Conservation (phyloP, 306 rosid species). For the Vicia faba region DNA sequence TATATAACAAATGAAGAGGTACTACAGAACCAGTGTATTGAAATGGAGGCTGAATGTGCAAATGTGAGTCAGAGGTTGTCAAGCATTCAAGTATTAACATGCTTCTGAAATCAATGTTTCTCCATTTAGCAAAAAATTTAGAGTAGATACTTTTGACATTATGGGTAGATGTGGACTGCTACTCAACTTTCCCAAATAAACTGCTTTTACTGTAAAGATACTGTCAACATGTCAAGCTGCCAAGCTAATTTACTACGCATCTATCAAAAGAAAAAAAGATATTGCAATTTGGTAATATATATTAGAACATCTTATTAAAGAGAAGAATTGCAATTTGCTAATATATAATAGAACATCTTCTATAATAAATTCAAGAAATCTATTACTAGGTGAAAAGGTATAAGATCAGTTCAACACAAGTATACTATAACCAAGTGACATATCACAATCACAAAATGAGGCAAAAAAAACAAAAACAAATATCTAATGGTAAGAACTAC, state of each 20-base stretch:
- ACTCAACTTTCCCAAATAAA: not conserved
- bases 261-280: not conserved
- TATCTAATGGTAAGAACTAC: no score
- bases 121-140: not conserved
- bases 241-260: not conserved
- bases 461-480: no score
- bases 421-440: no score
- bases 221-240: not conserved
- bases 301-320: not conserved
- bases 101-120: not conserved
- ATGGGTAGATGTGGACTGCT: not conserved
- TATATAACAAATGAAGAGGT: not conserved
- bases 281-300: not conserved
- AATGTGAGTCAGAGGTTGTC: not conserved
- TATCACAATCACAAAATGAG: no score
- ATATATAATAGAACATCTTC: not conserved
- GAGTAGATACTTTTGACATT: not conserved
- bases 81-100: not conserved
- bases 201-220: not conserved
- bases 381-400: not conserved
- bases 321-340: not conserved
- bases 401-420: conserved; percentile 13
- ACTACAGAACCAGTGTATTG: not conserved
- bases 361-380: not conserved
- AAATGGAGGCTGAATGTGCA: not conserved